A percentile compares a stretch with the other conserved stretches of the same genome.
Conservation (phyloP, 1,139 yeast genomes). For the Pichia sp. region DNA sequence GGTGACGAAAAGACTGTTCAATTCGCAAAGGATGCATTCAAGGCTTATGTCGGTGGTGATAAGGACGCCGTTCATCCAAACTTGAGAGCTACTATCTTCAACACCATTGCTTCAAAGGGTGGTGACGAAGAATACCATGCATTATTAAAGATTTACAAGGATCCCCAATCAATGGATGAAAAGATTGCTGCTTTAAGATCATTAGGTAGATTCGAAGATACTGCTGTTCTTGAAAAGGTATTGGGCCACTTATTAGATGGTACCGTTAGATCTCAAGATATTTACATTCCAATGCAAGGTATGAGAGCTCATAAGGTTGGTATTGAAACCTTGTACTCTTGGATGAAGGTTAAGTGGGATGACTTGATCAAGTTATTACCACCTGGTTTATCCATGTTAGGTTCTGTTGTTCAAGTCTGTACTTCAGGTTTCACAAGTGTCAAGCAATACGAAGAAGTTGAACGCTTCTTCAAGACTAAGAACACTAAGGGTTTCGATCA, state of each 20-base stretch:
- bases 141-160: constrained; percentile 60
- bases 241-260: constrained; percentile 63
- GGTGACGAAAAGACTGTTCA: constrained; percentile 55
- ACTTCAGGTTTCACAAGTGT: constrained; percentile 65
- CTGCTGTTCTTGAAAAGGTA: constrained; percentile 57
- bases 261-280: constrained; percentile 77
- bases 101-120: constrained; percentile 61
- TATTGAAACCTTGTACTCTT: constrained; percentile 65
- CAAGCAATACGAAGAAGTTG: constrained; percentile 52
- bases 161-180: constrained; percentile 70
- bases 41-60: constrained; percentile 58
- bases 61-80: constrained; percentile 76
- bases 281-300: constrained; percentile 74
- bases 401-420: constrained; percentile 62
- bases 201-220: constrained; percentile 68
- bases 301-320: constrained; percentile 63
- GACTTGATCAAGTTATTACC: constrained; percentile 64
- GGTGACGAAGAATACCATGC: constrained; percentile 62
- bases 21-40: constrained; percentile 57
- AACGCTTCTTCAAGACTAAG: constrained; percentile 52
- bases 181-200: constrained; percentile 73
- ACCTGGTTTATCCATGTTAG: constrained; percentile 78
- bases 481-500: constrained; percentile 64
- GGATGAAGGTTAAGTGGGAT: constrained; percentile 80
- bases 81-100: constrained; percentile 69